Evolutionary conservation across 2,329 filamentous ascomycete genomes (phyloP), one percentile per base, ranked within the genome.

Genomic region (Ophiostoma triangulosporum): DNA sequence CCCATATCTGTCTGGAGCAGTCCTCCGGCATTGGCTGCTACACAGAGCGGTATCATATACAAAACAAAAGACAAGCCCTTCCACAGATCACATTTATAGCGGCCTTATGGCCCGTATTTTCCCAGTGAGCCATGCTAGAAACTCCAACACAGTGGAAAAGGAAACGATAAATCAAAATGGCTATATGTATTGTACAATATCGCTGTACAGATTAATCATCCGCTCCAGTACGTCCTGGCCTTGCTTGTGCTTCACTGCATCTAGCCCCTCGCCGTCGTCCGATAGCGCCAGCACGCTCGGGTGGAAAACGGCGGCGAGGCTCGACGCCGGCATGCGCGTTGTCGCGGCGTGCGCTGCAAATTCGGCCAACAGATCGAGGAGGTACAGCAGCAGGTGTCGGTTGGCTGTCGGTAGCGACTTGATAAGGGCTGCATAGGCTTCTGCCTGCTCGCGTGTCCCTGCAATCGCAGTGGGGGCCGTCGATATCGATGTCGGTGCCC

Each of bases 371-470:
- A 50, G 22, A 17, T 50, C 48, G 6, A 50, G 32, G 29, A 50
- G 31, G 48, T 36, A 50, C 31, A 50, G 32, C 12, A 50, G 31
- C 48, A 50, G 32, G 32, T 50, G 48, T 14, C 48, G 48, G 48
- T 50, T 35, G 14, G 31, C 17, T n/a, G 29, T 36, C 4, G 48
- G 48, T 4, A 50, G 48, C 17, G 17, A 20, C 4, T 36, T 29
- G 32, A 50, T 26, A 5, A 50, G 20, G 22, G 32, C 48, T 20
- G 31, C 31, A 6, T 50, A 50, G 14, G 32, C 32, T 26, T 22
- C 20, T 36, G 29, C 32, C 17, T 50, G 31, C 31, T 35, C 27
- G n/a, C 8, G 46, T 17, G 29, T 32, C 1, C 20, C 46, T 14
- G 29, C 3, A n/a, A 33, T 32, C 1, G 46, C 27, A 20, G 27